These are phyloP conservation scores for Seminavis robusta DNA, from an alignment of 108 stramenopile species.

Conservation along the genomic window DNA sequence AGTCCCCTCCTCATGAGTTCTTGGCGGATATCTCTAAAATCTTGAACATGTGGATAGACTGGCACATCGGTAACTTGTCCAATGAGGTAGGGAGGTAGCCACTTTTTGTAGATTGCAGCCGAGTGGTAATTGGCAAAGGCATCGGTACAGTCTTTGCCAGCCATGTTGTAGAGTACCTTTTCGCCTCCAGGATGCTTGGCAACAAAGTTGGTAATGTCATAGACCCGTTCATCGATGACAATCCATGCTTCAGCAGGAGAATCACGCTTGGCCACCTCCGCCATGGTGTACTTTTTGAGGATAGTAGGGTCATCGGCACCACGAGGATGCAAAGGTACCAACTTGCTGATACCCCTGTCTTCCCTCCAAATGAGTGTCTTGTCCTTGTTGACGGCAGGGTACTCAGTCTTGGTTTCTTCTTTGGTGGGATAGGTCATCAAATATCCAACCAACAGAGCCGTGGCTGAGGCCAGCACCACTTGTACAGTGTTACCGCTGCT, in stretches of 20 bases:
- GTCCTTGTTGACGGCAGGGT: too few relatives aligned
- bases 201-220: constrained; percentile 68
- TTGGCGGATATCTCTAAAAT: constrained; percentile 6
- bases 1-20: constrained; percentile 25
- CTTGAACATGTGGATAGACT: constrained; percentile 6
- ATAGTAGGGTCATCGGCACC: neutral
- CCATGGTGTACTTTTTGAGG: constrained; percentile 16
- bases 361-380: neutral
- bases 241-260: constrained; percentile 41
- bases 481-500: too few relatives aligned
- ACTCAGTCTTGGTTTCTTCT: too few relatives aligned
- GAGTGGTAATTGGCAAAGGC: constrained; percentile 54
- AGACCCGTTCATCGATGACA: constrained; percentile 52
- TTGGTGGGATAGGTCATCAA: too few relatives aligned
- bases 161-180: constrained; percentile 1
- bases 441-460: too few relatives aligned
- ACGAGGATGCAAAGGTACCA: neutral
- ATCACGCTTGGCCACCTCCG: constrained; percentile 37
- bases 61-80: constrained; percentile 35
- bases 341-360: neutral
- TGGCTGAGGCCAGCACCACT: too few relatives aligned
- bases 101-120: constrained; percentile 20
- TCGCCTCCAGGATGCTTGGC: constrained; percentile 10
- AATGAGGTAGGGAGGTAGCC: constrained; percentile 42
- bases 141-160: constrained; percentile 42